A percentile compares a stretch with the other conserved stretches of the same genome.
Conservation (phyloP, 116 monocot genomes). For the Zostera marina region DNA sequence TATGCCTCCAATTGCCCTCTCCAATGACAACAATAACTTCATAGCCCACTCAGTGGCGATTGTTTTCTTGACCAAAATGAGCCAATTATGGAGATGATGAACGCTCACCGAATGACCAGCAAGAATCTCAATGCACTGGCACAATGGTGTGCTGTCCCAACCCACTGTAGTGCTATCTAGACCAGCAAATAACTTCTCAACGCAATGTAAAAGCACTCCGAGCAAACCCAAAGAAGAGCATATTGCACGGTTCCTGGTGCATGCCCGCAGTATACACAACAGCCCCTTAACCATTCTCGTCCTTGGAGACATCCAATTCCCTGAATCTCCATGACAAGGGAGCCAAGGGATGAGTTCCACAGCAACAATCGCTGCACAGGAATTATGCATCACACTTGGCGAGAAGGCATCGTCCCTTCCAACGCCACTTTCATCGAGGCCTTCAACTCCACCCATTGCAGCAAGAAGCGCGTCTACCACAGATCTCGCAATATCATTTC, state of each 20-base stretch:
- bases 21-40: constrained; percentile 45
- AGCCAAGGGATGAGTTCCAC: constrained; percentile 55
- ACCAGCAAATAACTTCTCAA: constrained; percentile 32
- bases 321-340: constrained; percentile 40
- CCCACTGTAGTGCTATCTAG: constrained; percentile 1
- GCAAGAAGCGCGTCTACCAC: constrained; percentile 72
- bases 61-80: constrained; percentile 38
- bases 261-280: constrained; percentile 34
- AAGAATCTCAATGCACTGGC: constrained; percentile 54
- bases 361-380: constrained; percentile 53
- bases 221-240: constrained; percentile 62
- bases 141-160: constrained; percentile 50
- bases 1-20: constrained; percentile 61
- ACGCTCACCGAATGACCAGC: constrained; percentile 69
- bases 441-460: constrained; percentile 69
- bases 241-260: constrained; percentile 81
- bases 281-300: constrained; percentile 65
- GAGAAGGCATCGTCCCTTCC: constrained; percentile 9
- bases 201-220: constrained; percentile 28
- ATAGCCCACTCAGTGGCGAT: constrained; percentile 46
- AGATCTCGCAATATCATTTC: constrained; percentile 20
- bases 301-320: constrained; percentile 40
- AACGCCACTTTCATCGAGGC: constrained; percentile 23
- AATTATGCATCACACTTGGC: constrained; percentile 54
- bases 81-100: constrained; percentile 56